A percentile compares a stretch with the other conserved stretches of the same genome.
Evolutionary conservation across 169 alveolate genomes (phyloP).

Genomic region (Babesia sp.): DNA sequence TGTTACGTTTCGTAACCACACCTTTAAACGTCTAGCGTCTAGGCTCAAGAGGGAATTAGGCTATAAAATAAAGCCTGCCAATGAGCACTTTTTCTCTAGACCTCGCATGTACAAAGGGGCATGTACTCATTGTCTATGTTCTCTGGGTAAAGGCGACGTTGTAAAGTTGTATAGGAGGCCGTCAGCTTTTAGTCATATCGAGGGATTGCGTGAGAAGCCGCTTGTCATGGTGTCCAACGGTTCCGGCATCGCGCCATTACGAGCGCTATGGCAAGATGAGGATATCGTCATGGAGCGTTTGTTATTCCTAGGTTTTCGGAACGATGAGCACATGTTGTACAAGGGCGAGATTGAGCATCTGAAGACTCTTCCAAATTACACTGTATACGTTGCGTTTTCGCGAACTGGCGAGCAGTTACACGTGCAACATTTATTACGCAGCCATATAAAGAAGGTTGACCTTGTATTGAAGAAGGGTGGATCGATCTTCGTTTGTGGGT

Average conservation of each 20-base stretch:
- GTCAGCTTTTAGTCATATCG: conserved; percentile 22
- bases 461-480: conserved; percentile 15
- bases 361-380: conserved; percentile 4
- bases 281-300: not conserved
- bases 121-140: conserved; percentile 49
- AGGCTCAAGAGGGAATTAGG: not conserved
- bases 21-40: conserved; percentile 35
- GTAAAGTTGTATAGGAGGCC: conserved; percentile 63
- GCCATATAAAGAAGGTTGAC: not conserved
- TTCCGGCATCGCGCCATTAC: conserved; percentile 63
- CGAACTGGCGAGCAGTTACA: conserved; percentile 33
- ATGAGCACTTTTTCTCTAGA: not conserved
- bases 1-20: conserved; percentile 7
- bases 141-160: conserved; percentile 33
- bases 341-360: conserved; percentile 48
- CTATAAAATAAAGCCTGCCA: not conserved
- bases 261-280: conserved; percentile 40
- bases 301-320: conserved; percentile 51
- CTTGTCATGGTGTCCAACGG: conserved; percentile 74
- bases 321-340: conserved; percentile 28
- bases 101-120: conserved; percentile 58
- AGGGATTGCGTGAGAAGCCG: conserved; percentile 24
- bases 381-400: conserved; percentile 57
- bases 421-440: conserved; percentile 47
- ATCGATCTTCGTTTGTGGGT: conserved; percentile 61